phyloP scores from a whole-genome alignment of 352 stramenopile species.

The Blastocystis sp. region DNA sequence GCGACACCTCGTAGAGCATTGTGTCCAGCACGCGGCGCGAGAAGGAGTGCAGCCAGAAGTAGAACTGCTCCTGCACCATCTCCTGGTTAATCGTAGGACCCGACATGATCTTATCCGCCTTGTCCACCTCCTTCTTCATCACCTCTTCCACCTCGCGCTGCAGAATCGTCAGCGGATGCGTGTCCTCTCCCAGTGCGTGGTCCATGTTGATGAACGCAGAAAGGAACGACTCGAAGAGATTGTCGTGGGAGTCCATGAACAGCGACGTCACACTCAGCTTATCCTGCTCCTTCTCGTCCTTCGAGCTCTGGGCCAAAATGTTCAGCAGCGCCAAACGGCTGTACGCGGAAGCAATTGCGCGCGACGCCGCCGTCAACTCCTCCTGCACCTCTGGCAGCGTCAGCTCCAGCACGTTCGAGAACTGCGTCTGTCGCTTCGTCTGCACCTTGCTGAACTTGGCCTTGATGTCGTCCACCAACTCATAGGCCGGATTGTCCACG shows the following conservation, averaged over 20 bases:
- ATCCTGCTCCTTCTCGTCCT: neutral
- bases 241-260: constrained; percentile 29
- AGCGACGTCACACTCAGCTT: constrained; percentile 42
- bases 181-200: neutral
- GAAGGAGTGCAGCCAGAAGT: constrained; percentile 19
- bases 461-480: constrained; percentile 48
- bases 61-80: neutral
- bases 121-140: constrained; percentile 1
- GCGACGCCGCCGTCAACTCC: neutral
- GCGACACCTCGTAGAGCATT: constrained; percentile 26
- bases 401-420: neutral
- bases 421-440: neutral
- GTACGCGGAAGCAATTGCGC: neutral
- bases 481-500: constrained; percentile 47
- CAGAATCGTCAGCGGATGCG: neutral
- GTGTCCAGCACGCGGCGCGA: constrained; percentile 2
- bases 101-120: neutral
- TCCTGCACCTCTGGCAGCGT: constrained; percentile 25
- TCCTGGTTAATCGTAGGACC: neutral
- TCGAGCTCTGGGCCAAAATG: neutral
- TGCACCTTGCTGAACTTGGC: constrained; percentile 1
- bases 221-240: constrained; percentile 49
- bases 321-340: constrained; percentile 44
- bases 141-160: neutral
- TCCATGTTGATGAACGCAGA: constrained; percentile 1